Base-by-base conservation (phyloP, 139 green algal species). In the Chlorella sp. region DNA sequence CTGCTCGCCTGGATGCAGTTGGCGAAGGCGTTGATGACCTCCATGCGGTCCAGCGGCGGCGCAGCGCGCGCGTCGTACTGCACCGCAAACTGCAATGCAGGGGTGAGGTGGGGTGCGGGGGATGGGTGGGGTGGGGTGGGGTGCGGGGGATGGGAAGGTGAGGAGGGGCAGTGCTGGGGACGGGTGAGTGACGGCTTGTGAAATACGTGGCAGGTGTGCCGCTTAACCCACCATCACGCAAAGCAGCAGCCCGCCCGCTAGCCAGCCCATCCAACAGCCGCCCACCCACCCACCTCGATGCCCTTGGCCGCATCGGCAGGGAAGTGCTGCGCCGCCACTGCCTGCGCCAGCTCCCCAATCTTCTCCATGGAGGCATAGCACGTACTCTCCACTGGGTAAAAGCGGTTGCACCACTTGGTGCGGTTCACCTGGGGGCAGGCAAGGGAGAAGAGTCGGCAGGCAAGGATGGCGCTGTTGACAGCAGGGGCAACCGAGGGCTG, bases 31-130 rank as follows among this genome's bases (percentile, higher is more conserved):
- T 93, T 85, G 67, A 93, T 93, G 76, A 92, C 86, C 13, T 81
- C 68, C 89, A 93, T 91, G 60, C 90, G 77, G 51, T 93, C 81
- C 32, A 93, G 48, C 30, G 60, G 19, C 22, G 73, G 73, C 62
- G 87, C 86, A 16, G 86, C 86, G 22, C 90, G 80, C 70, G 89
- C 88, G 46, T 92, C 86, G 58, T 87, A 91, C n/a, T 81, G 40
- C 46, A 93, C 89, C 8, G 89, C 83, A 84, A 90, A 93, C 82
- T 91, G 88, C 83, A 81, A n/a, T n/a, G n/a, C n/a, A n/a, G n/a
- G n/a, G 62, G 60, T 19, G 65, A 28, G 43, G 17, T 1, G 17
- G 54, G 54, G 7, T 22, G 19, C 17, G 19, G 54, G 51, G 13
- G 24, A 16, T 26, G 13, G 51, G 46, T 54, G 46, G 7, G 46